A percentile compares a stretch with the other conserved stretches of the same genome.
Evolutionary conservation across 306 rosid genomes (phyloP).

Genomic region (Cajanus cajan): DNA sequence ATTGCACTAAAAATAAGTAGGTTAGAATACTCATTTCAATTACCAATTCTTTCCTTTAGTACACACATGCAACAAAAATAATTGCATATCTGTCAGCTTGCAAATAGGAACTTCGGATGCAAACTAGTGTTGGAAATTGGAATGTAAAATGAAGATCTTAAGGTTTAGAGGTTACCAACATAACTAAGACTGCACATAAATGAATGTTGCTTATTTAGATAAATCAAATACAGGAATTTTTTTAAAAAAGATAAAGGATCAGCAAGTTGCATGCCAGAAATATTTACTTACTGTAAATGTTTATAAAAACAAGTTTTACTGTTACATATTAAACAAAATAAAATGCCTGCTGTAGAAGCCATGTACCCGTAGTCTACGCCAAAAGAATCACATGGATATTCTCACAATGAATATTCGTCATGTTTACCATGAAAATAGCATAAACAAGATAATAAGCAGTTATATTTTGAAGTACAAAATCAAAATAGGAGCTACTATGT

Average conservation of each 20-base stretch:
- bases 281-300: background rate
- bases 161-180: background rate
- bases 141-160: conserved; percentile 2
- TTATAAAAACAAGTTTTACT: background rate
- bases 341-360: background rate
- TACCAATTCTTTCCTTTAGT: background rate
- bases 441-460: background rate
- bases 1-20: background rate
- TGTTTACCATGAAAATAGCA: background rate
- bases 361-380: background rate
- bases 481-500: background rate
- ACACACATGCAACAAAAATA: background rate
- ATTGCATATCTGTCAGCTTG: background rate
- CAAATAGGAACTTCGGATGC: background rate
- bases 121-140: background rate
- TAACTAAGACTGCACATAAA: background rate
- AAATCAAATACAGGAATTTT: background rate
- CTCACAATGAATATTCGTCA: background rate
- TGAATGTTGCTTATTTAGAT: background rate
- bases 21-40: background rate
- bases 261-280: background rate
- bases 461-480: background rate
- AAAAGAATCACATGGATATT: conserved; percentile 2
- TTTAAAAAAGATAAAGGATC: background rate
- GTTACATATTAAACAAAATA: background rate